Conservation (phyloP, 2,329 filamentous ascomycete genomes). For the Cladosporium sp. region DNA sequence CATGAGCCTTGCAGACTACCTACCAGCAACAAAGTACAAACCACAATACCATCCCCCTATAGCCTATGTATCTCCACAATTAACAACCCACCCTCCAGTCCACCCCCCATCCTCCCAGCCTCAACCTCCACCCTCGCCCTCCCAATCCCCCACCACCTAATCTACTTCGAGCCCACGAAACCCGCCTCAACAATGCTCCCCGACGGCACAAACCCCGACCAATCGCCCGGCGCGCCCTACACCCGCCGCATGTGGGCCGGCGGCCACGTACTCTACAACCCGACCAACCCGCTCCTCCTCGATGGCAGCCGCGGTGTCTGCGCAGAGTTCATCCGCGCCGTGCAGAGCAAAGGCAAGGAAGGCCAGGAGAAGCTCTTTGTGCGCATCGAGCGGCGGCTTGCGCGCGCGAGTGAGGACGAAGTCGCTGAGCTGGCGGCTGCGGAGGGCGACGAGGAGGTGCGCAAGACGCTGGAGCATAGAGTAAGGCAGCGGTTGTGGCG, state of each 20-base stretch:
- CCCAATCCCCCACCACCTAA: slow-evolving; percentile 74
- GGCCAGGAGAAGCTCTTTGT: slow-evolving; percentile 61
- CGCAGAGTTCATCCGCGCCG: slow-evolving; percentile 50
- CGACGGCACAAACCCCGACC: slow-evolving; percentile 82
- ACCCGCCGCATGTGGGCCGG: slow-evolving; percentile 85
- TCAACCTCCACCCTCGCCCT: slow-evolving; percentile 39
- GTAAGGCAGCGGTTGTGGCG: slow-evolving; percentile 47
- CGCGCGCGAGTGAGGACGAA: slow-evolving; percentile 31
- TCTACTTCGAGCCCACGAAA: slow-evolving; percentile 79
- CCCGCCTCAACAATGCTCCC: slow-evolving; percentile 63
- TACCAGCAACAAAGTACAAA: slow-evolving; percentile 40
- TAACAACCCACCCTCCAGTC: slow-evolving; percentile 24
- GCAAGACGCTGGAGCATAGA: slow-evolving; percentile 33
- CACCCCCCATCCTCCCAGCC: slow-evolving; percentile 35
- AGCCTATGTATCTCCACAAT: slow-evolving; percentile 24
- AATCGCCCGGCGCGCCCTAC: slow-evolving; percentile 72
- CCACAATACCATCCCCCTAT: slow-evolving; percentile 18
- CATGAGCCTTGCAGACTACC: slow-evolving; percentile 59
- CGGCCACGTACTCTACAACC: slow-evolving; percentile 63
- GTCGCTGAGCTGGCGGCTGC: slow-evolving; percentile 37
- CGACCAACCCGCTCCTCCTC: slow-evolving; percentile 33
- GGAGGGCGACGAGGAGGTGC: slow-evolving; percentile 38
- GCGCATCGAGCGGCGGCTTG: slow-evolving; percentile 57
- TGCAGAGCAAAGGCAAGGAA: slow-evolving; percentile 51
- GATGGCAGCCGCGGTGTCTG: slow-evolving; percentile 44